Conservation (phyloP, 192 early-diverging fungal species). For the Linnemannia elongata region DNA sequence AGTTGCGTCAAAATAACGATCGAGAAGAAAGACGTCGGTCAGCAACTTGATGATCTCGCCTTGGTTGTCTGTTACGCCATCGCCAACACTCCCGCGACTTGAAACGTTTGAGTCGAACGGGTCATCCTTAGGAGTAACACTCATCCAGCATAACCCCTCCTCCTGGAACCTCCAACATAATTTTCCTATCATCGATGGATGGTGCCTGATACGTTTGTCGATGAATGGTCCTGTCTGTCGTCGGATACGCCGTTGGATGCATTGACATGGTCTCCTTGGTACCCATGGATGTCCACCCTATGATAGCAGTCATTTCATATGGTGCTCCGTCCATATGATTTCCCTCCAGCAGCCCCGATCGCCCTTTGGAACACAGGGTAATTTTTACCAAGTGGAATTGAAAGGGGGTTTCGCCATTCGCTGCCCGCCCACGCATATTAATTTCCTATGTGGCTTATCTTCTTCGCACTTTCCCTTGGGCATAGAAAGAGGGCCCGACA, state of each 20-base stretch:
- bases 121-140: neutral
- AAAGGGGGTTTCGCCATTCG: conserved; percentile 27
- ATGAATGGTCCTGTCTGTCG: neutral
- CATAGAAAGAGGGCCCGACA: neutral
- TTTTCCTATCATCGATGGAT: neutral
- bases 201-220: neutral
- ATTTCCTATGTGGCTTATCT: conserved; percentile 13
- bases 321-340: too few relatives aligned
- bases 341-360: neutral
- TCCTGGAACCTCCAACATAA: neutral
- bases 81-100: neutral
- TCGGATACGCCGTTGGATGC: neutral
- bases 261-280: neutral
- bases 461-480: neutral
- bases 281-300: neutral
- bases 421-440: neutral
- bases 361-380: neutral
- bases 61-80: neutral
- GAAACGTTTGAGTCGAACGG: neutral
- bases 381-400: conserved; percentile 55
- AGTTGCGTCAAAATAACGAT: neutral
- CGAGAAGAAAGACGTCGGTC: neutral
- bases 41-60: conserved; percentile 4
- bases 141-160: neutral
- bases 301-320: neutral